phyloP scores from a whole-genome alignment of 352 stramenopile species.

The Phytophthora sojae region DNA sequence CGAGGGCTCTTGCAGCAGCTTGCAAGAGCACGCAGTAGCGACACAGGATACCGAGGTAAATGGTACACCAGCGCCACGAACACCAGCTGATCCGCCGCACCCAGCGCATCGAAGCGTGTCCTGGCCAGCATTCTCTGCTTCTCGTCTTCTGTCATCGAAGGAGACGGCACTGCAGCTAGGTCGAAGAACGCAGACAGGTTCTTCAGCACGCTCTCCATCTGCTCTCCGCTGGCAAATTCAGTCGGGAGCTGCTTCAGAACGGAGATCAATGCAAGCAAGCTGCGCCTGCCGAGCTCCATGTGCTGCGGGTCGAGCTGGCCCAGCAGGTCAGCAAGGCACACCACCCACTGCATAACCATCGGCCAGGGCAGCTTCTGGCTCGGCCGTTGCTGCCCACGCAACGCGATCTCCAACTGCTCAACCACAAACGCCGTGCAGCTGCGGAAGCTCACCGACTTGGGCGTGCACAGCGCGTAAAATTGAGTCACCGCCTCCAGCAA shows the following conservation, averaged over 20 bases:
- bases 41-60: constrained; percentile 71
- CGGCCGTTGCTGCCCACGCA: constrained; percentile 37
- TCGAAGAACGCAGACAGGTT: constrained; percentile 78
- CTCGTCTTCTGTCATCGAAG: constrained; percentile 34
- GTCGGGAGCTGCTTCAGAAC: constrained; percentile 79
- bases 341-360: constrained; percentile 76
- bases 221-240: constrained; percentile 51
- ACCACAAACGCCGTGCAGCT: constrained; percentile 79
- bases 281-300: constrained; percentile 67
- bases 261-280: constrained; percentile 73
- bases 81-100: constrained; percentile 61
- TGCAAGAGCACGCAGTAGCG: constrained; percentile 70
- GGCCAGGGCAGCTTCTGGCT: constrained; percentile 54
- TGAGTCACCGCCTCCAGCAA: constrained; percentile 68
- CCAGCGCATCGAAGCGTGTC: constrained; percentile 65
- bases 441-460: constrained; percentile 76
- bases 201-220: constrained; percentile 60
- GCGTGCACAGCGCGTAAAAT: constrained; percentile 73
- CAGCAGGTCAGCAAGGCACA: constrained; percentile 70
- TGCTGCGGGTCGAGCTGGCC: constrained; percentile 64
- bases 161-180: constrained; percentile 37
- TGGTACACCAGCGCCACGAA: constrained; percentile 84
- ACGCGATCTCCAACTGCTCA: constrained; percentile 58
- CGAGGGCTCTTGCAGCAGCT: constrained; percentile 77
- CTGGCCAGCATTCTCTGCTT: constrained; percentile 35